Evolutionary conservation across 805 yeast genomes (phyloP).

Genomic region (Yarrowia sp.): DNA sequence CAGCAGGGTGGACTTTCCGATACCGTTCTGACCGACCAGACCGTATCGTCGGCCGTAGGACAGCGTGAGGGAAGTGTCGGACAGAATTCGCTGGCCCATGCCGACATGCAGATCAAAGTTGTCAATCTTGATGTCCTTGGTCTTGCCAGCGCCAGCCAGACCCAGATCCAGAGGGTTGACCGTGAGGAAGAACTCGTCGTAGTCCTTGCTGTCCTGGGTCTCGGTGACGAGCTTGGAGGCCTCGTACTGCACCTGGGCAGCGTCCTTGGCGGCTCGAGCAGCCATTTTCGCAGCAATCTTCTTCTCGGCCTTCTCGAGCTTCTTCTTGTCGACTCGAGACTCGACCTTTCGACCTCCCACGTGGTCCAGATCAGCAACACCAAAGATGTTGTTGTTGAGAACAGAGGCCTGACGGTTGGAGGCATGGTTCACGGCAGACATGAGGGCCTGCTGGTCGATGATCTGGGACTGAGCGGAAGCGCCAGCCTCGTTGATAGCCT

Average conservation of each 20-base stretch:
- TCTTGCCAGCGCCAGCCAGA: conserved; percentile 65
- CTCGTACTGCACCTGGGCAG: conserved; percentile 54
- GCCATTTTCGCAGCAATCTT: conserved; percentile 98
- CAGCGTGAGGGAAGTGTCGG: conserved; percentile 84
- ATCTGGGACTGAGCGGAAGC: conserved; percentile 87
- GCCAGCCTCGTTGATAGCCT: conserved; percentile 74
- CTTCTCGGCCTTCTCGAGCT: conserved; percentile 95
- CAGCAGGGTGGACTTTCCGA: conserved; percentile 94
- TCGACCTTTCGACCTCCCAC: conserved; percentile 86
- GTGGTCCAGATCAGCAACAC: conserved; percentile 85
- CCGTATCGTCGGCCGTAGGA: conserved; percentile 96
- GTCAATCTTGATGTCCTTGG: conserved; percentile 95
- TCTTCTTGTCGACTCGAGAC: conserved; percentile 93
- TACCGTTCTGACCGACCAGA: conserved; percentile 98
- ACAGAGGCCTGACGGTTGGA: conserved; percentile 68
- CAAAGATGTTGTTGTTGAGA: conserved; percentile 83
- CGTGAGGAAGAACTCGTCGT: conserved; percentile 92
- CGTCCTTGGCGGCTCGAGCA: conserved; percentile 62
- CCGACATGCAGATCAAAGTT: conserved; percentile 95
- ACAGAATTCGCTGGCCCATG: conserved; percentile 89
- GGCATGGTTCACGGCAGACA: conserved; percentile 54
- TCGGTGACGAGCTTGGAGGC: conserved; percentile 87
- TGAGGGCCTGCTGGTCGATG: conserved; percentile 70
- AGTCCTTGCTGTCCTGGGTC: conserved; percentile 65
- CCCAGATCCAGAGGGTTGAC: conserved; percentile 93